These are phyloP conservation scores for Nymphaea colorata DNA, from an alignment of 164 flowering plant species.

Conservation along the genomic window DNA sequence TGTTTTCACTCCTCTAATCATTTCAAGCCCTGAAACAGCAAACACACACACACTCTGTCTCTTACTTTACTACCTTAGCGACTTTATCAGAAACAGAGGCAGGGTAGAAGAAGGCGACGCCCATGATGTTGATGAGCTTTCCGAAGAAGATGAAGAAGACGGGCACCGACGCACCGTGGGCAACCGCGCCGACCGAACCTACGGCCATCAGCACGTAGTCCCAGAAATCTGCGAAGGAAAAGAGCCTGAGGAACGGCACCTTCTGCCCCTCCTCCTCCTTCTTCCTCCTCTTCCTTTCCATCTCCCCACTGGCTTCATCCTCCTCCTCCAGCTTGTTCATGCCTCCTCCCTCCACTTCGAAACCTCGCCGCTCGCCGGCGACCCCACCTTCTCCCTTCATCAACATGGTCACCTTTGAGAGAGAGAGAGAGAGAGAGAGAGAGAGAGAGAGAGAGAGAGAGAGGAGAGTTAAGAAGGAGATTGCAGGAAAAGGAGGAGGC, in stretches of 20 bases:
- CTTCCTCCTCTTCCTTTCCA: not conserved
- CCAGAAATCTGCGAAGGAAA: constrained; percentile 65
- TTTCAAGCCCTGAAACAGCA: no score
- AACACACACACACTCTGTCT: no score
- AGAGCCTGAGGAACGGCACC: constrained; percentile 55
- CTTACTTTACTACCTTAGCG: constrained; percentile 44
- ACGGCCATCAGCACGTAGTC: constrained; percentile 68
- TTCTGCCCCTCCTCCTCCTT: constrained; percentile 17
- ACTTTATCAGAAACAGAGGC: constrained; percentile 65
- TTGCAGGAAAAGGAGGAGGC: no score
- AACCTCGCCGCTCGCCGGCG: not conserved
- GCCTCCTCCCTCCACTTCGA: not conserved
- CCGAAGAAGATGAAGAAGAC: constrained; percentile 94
- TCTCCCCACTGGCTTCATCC: not conserved
- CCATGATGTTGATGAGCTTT: constrained; percentile 67
- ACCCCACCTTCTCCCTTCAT: not conserved
- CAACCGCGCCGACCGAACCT: constrained; percentile 69
- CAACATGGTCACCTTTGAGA: not conserved
- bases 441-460: not conserved
- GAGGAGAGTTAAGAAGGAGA: not conserved
- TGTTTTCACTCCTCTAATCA: no score
- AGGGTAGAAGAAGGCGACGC: constrained; percentile 73
- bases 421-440: not conserved
- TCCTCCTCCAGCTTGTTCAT: not conserved
- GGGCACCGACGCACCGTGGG: constrained; percentile 95